Evolutionary conservation across 2,329 filamentous ascomycete species (phyloP).

Genomic region (Fusarium lyarnte): DNA sequence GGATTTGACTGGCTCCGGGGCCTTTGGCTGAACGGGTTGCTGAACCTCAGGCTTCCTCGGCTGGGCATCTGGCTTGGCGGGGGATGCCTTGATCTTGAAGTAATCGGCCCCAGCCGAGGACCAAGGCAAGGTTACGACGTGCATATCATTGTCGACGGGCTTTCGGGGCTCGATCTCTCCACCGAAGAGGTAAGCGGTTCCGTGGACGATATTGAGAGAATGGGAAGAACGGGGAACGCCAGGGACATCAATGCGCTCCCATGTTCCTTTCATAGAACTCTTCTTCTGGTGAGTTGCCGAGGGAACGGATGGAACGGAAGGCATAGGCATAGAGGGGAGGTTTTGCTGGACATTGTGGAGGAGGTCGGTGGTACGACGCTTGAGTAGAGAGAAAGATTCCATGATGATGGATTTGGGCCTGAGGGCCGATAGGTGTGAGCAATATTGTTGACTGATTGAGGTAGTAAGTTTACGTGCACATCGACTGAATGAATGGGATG

Average conservation of each 20-base stretch:
- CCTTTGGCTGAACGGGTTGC: slow-evolving; percentile 12
- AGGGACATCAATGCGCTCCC: slow-evolving; percentile 66
- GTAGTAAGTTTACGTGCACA: not conserved
- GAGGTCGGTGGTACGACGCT: slow-evolving; percentile 65
- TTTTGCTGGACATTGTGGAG: slow-evolving; percentile 61
- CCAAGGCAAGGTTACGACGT: slow-evolving; percentile 69
- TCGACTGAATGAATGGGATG: slow-evolving; percentile 6
- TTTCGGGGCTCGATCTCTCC: slow-evolving; percentile 75
- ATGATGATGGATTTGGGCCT: slow-evolving; percentile 27
- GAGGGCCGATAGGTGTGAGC: slow-evolving; percentile 10
- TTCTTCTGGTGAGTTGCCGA: slow-evolving; percentile 34
- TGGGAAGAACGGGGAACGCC: slow-evolving; percentile 78
- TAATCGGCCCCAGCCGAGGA: slow-evolving; percentile 68
- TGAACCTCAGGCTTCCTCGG: slow-evolving; percentile 23
- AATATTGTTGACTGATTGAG: not conserved
- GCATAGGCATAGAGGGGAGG: slow-evolving; percentile 52
- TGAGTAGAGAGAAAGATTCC: slow-evolving; percentile 64
- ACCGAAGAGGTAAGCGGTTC: slow-evolving; percentile 75
- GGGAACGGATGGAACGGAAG: slow-evolving; percentile 49
- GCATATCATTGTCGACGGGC: slow-evolving; percentile 77
- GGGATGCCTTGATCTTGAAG: slow-evolving; percentile 62
- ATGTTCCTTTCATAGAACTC: slow-evolving; percentile 63
- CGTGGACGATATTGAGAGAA: slow-evolving; percentile 67
- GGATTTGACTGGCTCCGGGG: slow-evolving; percentile 38
- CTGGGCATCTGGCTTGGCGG: slow-evolving; percentile 48